phyloP scores from a whole-genome alignment of 768 basidiomycete genomes.

The Tricholoma bakamatsutake region DNA sequence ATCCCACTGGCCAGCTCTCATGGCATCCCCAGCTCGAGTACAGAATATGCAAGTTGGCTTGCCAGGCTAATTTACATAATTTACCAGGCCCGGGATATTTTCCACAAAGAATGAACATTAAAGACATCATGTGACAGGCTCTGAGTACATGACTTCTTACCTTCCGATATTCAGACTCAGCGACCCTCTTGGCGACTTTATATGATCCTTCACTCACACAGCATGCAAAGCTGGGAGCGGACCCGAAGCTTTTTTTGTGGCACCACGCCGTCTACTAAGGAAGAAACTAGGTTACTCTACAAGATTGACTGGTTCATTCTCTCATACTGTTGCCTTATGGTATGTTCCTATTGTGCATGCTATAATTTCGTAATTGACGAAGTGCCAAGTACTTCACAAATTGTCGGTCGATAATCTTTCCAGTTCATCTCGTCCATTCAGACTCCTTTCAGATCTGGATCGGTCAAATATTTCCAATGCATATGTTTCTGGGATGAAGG shows the following conservation, averaged over 20 bases:
- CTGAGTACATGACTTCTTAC: too few relatives aligned
- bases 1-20: too few relatives aligned
- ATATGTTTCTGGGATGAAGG: constrained; percentile 76
- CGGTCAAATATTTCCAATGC: constrained; percentile 67
- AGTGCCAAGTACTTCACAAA: constrained; percentile 56
- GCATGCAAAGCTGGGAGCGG: not conserved
- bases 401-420: constrained; percentile 28
- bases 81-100: too few relatives aligned
- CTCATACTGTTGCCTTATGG: constrained; percentile 68
- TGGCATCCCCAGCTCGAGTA: too few relatives aligned
- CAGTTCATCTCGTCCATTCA: not conserved
- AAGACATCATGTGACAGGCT: too few relatives aligned
- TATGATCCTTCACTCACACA: too few relatives aligned
- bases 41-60: too few relatives aligned
- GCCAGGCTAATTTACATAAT: too few relatives aligned
- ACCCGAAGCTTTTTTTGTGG: constrained; percentile 15
- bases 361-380: not conserved
- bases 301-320: constrained; percentile 67
- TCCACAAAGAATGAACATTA: too few relatives aligned
- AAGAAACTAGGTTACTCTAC: constrained; percentile 45
- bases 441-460: constrained; percentile 46
- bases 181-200: too few relatives aligned
- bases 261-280: constrained; percentile 7
- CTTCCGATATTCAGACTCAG: too few relatives aligned
- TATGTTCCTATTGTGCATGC: constrained; percentile 20